These are phyloP conservation scores for Corchorus olitorius DNA, from an alignment of 345 rosid genomes.

Conservation along the genomic window DNA sequence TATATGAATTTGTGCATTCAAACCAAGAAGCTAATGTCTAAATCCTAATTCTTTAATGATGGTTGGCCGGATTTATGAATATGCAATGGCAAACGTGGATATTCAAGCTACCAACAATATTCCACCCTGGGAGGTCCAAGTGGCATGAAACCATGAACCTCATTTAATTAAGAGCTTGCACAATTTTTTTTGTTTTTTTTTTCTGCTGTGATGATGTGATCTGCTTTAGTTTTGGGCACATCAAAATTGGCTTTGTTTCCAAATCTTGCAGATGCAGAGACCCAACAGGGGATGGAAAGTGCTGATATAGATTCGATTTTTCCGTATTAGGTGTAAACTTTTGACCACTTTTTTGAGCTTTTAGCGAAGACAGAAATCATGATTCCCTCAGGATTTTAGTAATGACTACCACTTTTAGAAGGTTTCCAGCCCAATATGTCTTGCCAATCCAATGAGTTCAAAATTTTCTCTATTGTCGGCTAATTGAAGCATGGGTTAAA, in stretches of 20 bases:
- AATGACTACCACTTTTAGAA: not conserved
- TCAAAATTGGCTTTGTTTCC: not conserved
- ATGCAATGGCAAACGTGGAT: not conserved
- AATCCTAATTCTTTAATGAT: not conserved
- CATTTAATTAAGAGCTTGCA: not conserved
- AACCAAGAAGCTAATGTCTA: too few species aligned
- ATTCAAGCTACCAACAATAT: not conserved
- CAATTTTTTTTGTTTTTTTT: not conserved
- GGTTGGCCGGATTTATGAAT: not conserved
- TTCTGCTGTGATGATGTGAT: not conserved
- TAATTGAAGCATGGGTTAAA: not conserved
- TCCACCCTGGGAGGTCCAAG: not conserved
- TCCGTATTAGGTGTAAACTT: slow-evolving; percentile 28
- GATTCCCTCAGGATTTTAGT: slow-evolving; percentile 7
- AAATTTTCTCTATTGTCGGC: slow-evolving; percentile 9
- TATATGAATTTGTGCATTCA: too few species aligned
- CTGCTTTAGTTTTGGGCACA: not conserved
- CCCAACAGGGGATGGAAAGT: not conserved
- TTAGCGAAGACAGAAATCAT: slow-evolving; percentile 5
- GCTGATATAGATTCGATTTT: slow-evolving; percentile 4
- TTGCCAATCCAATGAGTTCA: not conserved
- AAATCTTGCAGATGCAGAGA: slow-evolving; percentile 5
- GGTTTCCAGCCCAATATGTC: not conserved
- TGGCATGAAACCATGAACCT: not conserved
- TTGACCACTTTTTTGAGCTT: slow-evolving; percentile 35